These are phyloP conservation scores for Mollisia scopiformis DNA, from an alignment of 2,329 filamentous ascomycete species.

Conservation along the genomic window DNA sequence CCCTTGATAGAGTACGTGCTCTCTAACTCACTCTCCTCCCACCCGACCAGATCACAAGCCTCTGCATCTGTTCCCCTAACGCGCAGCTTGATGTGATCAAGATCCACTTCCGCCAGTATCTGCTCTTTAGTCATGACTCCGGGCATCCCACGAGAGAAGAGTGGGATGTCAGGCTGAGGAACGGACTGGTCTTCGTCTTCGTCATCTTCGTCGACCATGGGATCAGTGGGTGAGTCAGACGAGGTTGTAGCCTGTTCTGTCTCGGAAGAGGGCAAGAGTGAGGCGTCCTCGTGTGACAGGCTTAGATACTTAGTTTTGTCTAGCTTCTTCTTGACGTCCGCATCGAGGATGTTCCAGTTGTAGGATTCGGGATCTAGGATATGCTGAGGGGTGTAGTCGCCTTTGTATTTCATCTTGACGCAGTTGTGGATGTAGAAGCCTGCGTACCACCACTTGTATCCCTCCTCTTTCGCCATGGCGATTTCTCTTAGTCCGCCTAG, in stretches of 20 bases:
- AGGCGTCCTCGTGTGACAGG: constrained; percentile 19
- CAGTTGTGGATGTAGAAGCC: constrained; percentile 83
- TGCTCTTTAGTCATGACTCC: constrained; percentile 62
- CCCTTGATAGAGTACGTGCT: constrained; percentile 59
- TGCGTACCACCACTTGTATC: constrained; percentile 80
- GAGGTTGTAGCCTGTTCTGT: not conserved
- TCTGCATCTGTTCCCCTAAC: constrained; percentile 44
- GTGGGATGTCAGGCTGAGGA: constrained; percentile 39
- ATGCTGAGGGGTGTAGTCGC: constrained; percentile 74
- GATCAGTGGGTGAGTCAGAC: not conserved
- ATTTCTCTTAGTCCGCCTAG: constrained; percentile 76
- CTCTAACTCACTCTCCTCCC: constrained; percentile 56
- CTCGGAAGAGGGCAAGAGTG: too few relatives aligned
- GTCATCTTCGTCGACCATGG: constrained; percentile 17
- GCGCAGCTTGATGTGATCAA: constrained; percentile 60
- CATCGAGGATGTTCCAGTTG: constrained; percentile 59
- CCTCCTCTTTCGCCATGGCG: constrained; percentile 67
- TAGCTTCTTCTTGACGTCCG: constrained; percentile 55
- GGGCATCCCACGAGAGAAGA: constrained; percentile 68
- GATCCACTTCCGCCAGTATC: constrained; percentile 52
- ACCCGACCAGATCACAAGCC: constrained; percentile 57
- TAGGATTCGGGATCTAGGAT: constrained; percentile 71
- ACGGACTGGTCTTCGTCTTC: constrained; percentile 16
- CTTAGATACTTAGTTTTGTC: constrained; percentile 33
- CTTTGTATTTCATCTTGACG: constrained; percentile 85